Evolutionary conservation across 2,329 filamentous ascomycete species (phyloP).

Genomic region (Chrysoporthe puriensis): DNA sequence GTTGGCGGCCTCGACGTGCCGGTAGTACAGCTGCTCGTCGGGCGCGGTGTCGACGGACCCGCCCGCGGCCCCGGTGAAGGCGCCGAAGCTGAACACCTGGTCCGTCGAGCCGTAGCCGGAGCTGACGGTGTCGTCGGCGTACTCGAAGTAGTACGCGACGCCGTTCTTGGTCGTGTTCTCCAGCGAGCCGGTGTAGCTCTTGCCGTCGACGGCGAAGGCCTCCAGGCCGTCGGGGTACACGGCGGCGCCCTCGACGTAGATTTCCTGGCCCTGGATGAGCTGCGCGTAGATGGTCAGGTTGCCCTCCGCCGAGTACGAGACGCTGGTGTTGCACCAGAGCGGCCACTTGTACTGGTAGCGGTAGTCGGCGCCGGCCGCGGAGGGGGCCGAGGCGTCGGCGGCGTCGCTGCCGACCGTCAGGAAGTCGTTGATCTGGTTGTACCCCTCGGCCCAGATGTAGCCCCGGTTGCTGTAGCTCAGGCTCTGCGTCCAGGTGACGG

Average conservation of each 20-base stretch:
- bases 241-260: constrained; percentile 43
- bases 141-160: constrained; percentile 57
- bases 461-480: constrained; percentile 59
- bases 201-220: constrained; percentile 46
- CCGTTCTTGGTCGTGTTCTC: constrained; percentile 60
- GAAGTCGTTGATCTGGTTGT: constrained; percentile 48
- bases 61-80: constrained; percentile 37
- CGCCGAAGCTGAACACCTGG: constrained; percentile 61
- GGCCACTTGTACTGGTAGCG: constrained; percentile 59
- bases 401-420: constrained; percentile 37
- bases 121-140: constrained; percentile 48
- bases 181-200: constrained; percentile 39
- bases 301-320: constrained; percentile 45
- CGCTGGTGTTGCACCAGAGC: constrained; percentile 59
- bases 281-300: constrained; percentile 51
- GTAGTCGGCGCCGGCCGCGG: constrained; percentile 34
- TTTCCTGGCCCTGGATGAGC: constrained; percentile 46
- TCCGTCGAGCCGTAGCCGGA: constrained; percentile 58
- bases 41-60: constrained; percentile 31
- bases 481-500: constrained; percentile 60
- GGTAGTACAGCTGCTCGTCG: constrained; percentile 55
- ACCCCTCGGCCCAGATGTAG: constrained; percentile 43
- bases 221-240: constrained; percentile 64
- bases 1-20: constrained; percentile 60
- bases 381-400: constrained; percentile 18